Evolutionary conservation across 2,329 filamentous ascomycete genomes (phyloP).

Genomic region (Chrysoporthe austroafricana): DNA sequence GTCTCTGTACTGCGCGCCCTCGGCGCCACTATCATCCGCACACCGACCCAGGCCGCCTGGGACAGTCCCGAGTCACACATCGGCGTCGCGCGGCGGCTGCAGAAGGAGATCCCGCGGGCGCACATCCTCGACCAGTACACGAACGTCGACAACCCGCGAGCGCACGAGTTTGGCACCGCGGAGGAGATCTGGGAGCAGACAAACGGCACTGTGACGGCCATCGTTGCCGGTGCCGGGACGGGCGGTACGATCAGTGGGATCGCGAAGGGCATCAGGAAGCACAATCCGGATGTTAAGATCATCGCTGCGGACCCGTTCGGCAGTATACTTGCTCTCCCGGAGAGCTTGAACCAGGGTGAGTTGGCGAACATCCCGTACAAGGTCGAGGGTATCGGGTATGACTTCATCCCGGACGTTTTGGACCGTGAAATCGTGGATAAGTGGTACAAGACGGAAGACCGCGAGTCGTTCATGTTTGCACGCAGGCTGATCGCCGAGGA

Average conservation of each 20-base stretch:
- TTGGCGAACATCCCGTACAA: slow-evolving; percentile 87
- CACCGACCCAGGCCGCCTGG: slow-evolving; percentile 92
- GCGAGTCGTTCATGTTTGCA: slow-evolving; percentile 88
- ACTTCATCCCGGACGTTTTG: slow-evolving; percentile 95
- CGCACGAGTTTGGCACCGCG: slow-evolving; percentile 92
- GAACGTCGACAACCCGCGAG: slow-evolving; percentile 88
- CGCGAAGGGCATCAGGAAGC: slow-evolving; percentile 82
- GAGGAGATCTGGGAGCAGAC: slow-evolving; percentile 97
- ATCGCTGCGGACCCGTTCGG: slow-evolving; percentile 92
- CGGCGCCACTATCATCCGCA: slow-evolving; percentile 96
- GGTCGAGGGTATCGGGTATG: slow-evolving; percentile 98
- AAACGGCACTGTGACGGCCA: slow-evolving; percentile 75
- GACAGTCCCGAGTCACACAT: slow-evolving; percentile 97
- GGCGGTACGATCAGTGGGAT: slow-evolving; percentile 94
- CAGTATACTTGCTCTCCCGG: slow-evolving; percentile 85
- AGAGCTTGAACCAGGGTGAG: slow-evolving; percentile 72
- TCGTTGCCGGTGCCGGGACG: slow-evolving; percentile 92
- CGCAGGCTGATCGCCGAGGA: slow-evolving; percentile 91
- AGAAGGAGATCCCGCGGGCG: slow-evolving; percentile 95
- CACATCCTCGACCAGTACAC: slow-evolving; percentile 97
- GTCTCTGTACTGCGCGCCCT: slow-evolving; percentile 92
- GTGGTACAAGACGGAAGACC: slow-evolving; percentile 98
- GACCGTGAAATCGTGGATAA: slow-evolving; percentile 79
- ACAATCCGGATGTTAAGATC: slow-evolving; percentile 83
- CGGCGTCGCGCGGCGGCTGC: slow-evolving; percentile 83